These are phyloP conservation scores for Talaromyces sp. DNA, from an alignment of 2,329 filamentous ascomycete species.

Conservation along the genomic window DNA sequence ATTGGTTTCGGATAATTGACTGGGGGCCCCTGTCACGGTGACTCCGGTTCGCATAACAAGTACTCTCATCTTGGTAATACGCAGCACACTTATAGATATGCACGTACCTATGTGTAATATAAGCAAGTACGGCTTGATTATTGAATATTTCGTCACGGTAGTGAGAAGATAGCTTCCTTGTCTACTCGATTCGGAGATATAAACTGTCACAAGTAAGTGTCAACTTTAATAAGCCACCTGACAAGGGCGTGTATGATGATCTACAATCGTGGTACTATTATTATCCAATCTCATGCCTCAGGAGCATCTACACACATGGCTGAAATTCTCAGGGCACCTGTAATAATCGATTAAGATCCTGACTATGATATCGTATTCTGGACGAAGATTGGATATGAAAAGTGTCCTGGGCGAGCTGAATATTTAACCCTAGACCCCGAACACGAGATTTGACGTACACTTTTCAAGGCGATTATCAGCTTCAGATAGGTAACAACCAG, in stretches of 20 bases:
- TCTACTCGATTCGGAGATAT: neutral
- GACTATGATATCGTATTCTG: neutral
- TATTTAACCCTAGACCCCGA: neutral
- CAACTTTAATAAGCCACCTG: neutral
- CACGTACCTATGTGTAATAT: neutral
- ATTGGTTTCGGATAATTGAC: neutral
- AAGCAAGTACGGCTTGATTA: neutral
- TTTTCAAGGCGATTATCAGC: neutral
- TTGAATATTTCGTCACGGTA: neutral
- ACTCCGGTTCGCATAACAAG: neutral
- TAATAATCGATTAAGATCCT: neutral
- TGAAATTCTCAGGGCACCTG: neutral
- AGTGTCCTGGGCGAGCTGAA: neutral
- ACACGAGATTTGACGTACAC: neutral
- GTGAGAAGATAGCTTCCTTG: neutral
- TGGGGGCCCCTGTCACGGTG: neutral
- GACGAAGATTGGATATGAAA: neutral
- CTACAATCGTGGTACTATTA: neutral
- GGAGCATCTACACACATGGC: neutral
- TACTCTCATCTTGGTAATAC: neutral
- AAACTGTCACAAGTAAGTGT: neutral
- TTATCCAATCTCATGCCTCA: neutral
- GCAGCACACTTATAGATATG: neutral
- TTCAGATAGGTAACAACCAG: neutral
- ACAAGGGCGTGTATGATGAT: neutral